Evolutionary conservation across 495 filamentous ascomycete species (phyloP), one percentile per base, ranked within the genome.

Genomic region (Neurospora sp.): DNA sequence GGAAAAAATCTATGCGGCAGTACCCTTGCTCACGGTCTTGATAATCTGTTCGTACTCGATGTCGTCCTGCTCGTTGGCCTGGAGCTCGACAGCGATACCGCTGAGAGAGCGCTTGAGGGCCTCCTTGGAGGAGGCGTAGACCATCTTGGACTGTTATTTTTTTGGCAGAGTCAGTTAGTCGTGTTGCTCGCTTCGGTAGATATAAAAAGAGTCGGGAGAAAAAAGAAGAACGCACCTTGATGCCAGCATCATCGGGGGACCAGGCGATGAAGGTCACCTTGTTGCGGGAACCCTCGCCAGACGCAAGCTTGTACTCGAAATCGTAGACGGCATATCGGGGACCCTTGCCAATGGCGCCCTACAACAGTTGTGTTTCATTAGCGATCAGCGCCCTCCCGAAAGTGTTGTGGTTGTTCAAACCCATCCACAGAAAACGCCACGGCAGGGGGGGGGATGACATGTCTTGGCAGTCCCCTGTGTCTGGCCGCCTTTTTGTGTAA

Each of bases 251-350:
- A 86, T 92, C 90, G 69, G 96, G 95, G 73, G 92, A 92, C 94
- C 94, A 99, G 74, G 91, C 88, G 79, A 98, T 92, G 86, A 98
- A 97, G 77, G 92, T 91, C 78, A 99, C 96, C 89, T 99, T 99
- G 89, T 88, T 94, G 84, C 93, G 88, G 80, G 87, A 90, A 79
- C 96, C 94, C 85, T 98, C 95, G 74, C 92, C 92, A 71, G 82
- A 86, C 72, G 87, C 87, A 72, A 95, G 85, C 75, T 92, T 89
- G 81, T 93, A 98, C 83, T 94, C 89, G 80, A 98, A 91, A 78
- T 86, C 96, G 83, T 94, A 99, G 78, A 97, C 90, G 42, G 95
- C 96, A 78, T 96, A 99, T 82, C 96, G 90, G 79, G 93, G 93
- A 70, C 93, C 94, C 79, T 92, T 90, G 82, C 87, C 87, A 73